A percentile compares a stretch with the other conserved stretches of the same genome.
These are phyloP conservation scores for Nigrospora osmanthi DNA, from an alignment of 2,329 filamentous ascomycete genomes.

Conservation along the genomic window DNA sequence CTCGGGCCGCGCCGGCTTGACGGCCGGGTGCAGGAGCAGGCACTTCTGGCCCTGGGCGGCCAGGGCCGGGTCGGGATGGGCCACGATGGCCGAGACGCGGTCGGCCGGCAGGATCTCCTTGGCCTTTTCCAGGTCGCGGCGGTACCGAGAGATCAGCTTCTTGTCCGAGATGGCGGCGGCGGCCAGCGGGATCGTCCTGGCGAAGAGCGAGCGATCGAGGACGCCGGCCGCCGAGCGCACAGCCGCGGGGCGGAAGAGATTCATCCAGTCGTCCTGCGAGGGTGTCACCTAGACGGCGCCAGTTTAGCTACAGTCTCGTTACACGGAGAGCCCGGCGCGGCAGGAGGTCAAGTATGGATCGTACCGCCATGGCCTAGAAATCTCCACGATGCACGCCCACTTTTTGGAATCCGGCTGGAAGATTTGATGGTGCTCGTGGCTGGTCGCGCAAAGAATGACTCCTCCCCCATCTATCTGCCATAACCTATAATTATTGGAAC, in stretches of 20 bases:
- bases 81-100: conserved; percentile 53
- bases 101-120: conserved; percentile 59
- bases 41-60: conserved; percentile 52
- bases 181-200: conserved; percentile 65
- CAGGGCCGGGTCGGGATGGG: conserved; percentile 50
- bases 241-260: conserved; percentile 67
- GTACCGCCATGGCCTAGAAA: neutral
- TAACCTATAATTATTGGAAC: neutral
- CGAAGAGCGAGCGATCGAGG: conserved; percentile 79
- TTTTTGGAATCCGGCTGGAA: no score
- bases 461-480: neutral
- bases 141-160: conserved; percentile 65
- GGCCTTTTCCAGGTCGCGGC: conserved; percentile 56
- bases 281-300: neutral
- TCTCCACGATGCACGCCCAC: no score
- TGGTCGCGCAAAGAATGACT: neutral
- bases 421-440: no score
- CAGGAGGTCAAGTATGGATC: neutral
- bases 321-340: neutral
- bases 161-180: conserved; percentile 72
- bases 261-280: conserved; percentile 25
- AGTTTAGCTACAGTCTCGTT: neutral
- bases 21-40: conserved; percentile 47
- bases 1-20: conserved; percentile 52
- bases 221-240: conserved; percentile 66